Conservation (phyloP, 2,329 filamentous ascomycete genomes). For the Cercospora nicotianae region DNA sequence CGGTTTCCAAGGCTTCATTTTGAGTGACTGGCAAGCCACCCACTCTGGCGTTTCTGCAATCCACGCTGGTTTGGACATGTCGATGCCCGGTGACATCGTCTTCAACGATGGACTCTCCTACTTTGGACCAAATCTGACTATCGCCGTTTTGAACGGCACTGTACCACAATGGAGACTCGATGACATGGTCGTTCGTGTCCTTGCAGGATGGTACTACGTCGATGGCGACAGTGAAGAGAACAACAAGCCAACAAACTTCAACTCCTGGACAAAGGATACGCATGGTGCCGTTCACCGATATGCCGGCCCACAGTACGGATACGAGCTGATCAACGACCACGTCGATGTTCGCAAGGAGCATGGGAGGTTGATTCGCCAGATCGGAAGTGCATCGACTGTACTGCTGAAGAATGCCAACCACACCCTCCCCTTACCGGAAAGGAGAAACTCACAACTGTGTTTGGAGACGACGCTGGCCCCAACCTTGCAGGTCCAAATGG, state of each 20-base stretch:
- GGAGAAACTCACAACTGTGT: slow-evolving; percentile 71
- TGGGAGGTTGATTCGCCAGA: slow-evolving; percentile 67
- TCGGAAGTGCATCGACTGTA: slow-evolving; percentile 75
- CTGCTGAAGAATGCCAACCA: slow-evolving; percentile 61
- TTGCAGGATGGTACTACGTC: slow-evolving; percentile 48
- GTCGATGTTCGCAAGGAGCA: slow-evolving; percentile 82
- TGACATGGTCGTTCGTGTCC: slow-evolving; percentile 38
- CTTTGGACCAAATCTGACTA: slow-evolving; percentile 52
- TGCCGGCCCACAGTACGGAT: slow-evolving; percentile 55
- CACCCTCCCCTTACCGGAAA: slow-evolving; percentile 59
- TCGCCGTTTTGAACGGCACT: slow-evolving; percentile 38
- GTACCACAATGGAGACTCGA: slow-evolving; percentile 35
- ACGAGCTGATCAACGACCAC: slow-evolving; percentile 70
- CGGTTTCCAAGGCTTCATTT: slow-evolving; percentile 40
- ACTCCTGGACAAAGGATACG: slow-evolving; percentile 79
- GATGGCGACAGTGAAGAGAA: slow-evolving; percentile 54
- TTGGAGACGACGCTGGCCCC: slow-evolving; percentile 79
- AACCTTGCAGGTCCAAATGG: slow-evolving; percentile 75
- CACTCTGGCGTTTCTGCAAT: slow-evolving; percentile 33
- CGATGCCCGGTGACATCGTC: slow-evolving; percentile 33
- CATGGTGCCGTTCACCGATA: slow-evolving; percentile 67
- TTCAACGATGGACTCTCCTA: slow-evolving; percentile 29
- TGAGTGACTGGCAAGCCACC: slow-evolving; percentile 52
- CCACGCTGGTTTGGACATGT: slow-evolving; percentile 38
- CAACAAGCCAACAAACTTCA: slow-evolving; percentile 69